Evolutionary conservation across 2,329 filamentous ascomycete genomes (phyloP).

Genomic region (Pseudopyricularia cyperi): DNA sequence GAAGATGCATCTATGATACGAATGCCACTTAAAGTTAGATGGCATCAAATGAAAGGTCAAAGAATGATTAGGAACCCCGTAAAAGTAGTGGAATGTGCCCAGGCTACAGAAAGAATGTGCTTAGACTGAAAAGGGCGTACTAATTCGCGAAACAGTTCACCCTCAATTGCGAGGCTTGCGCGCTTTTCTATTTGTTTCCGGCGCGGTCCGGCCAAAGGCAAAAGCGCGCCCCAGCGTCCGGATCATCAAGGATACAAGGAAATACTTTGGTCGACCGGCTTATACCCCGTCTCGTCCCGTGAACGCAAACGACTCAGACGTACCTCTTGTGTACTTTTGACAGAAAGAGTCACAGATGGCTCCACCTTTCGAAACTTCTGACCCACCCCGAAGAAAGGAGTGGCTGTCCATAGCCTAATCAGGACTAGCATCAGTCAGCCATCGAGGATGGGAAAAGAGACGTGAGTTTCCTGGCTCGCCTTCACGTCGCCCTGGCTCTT

Average conservation of each 20-base stretch:
- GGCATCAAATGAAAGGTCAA: too few species aligned
- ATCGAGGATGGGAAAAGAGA: conserved; percentile 15
- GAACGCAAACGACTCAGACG: not conserved
- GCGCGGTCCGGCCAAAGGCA: too few species aligned
- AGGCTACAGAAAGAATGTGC: too few species aligned
- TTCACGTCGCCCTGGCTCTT: conserved; percentile 5
- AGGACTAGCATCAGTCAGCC: conserved; percentile 24
- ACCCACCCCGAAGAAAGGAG: conserved; percentile 11
- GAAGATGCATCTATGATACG: not conserved
- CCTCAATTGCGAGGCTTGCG: too few species aligned
- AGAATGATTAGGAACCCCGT: too few species aligned
- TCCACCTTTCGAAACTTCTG: not conserved
- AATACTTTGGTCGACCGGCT: not conserved
- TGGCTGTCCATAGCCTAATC: conserved; percentile 9
- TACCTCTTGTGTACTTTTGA: not conserved
- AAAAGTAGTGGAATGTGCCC: too few species aligned
- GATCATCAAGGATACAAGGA: not conserved
- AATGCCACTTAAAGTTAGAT: too few species aligned
- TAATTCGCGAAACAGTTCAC: too few species aligned
- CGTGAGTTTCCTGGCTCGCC: conserved; percentile 30
- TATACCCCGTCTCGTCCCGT: too few species aligned
- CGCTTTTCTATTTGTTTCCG: too few species aligned
- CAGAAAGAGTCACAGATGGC: not conserved
- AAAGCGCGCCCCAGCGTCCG: too few species aligned
- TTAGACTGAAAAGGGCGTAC: too few species aligned